Percentiles rank a stretch among this genome's conserved stretches.
These are phyloP conservation scores for Colletotrichum magnum DNA, from an alignment of 2,329 filamentous ascomycete genomes.

Conservation along the genomic window DNA sequence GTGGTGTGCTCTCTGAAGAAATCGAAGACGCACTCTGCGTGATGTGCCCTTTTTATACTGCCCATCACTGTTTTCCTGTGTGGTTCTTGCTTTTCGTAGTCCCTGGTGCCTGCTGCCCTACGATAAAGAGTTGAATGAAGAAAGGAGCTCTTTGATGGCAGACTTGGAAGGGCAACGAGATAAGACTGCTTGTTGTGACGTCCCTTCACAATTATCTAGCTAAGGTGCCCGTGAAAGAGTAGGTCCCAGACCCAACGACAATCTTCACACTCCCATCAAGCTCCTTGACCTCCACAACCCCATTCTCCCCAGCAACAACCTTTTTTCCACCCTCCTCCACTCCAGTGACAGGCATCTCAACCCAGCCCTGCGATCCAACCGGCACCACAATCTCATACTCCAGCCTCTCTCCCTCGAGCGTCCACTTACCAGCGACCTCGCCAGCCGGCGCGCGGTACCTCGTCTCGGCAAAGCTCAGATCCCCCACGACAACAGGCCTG, in stretches of 20 bases:
- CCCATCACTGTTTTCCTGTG: too few species aligned
- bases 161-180: too few species aligned
- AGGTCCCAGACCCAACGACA: not conserved
- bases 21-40: too few species aligned
- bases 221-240: not conserved
- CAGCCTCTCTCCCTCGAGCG: not conserved
- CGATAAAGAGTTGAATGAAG: too few species aligned
- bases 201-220: not conserved
- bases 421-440: not conserved
- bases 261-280: not conserved
- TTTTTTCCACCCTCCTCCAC: not conserved
- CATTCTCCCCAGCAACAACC: not conserved
- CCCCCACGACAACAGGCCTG: conserved; percentile 20
- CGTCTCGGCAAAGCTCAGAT: conserved; percentile 33
- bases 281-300: not conserved
- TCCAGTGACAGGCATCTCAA: not conserved
- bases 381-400: conserved; percentile 1
- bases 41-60: too few species aligned
- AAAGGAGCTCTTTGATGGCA: too few species aligned
- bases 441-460: not conserved
- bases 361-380: not conserved
- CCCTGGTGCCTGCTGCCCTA: too few species aligned
- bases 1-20: too few species aligned
- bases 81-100: too few species aligned
- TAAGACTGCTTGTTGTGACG: not conserved